Base-by-base conservation (phyloP, 768 basidiomycete genomes). In the Panellus pusillus region DNA sequence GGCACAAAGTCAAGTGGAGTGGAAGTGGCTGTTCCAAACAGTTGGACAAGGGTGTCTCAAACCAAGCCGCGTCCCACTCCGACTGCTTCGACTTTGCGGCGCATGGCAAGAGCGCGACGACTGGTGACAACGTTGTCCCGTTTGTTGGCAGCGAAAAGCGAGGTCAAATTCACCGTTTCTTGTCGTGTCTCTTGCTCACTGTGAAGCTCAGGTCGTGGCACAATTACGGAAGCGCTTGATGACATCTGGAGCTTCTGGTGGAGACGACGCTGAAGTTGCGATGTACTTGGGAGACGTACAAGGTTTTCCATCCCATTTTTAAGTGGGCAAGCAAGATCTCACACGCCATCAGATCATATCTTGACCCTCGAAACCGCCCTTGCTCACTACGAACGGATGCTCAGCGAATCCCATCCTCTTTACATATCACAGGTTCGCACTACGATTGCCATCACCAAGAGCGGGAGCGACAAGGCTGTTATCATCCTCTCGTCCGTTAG, bases 221-320 rank as follows among this genome's bases (percentile, higher is more conserved):
- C 84, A 89, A 61, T 75, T 95, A 50, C 75, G 83, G 61, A 95
- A 96, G 68, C 75, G 94, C 15, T 75, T 92, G 1, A 68, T 80
- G 48, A 80, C 67, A 57, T 66, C 67, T 28, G 72, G 66, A 19
- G 56, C 72, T 7, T 70, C 68, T 4, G 72, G 69, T 46, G 76
- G 75, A 4, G 80, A 84, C 14, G 80, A 83, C 47, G 68, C 78
- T 18, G 91, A 92, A 58, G 81, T 96, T 19, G 86, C 82, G 11
- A 89, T 93, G 3, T 93, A 96, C 66, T 82, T 95, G 72, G 91
- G 91, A 19, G 94, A 98, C 68, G 81, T 98, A 2, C 91, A 94
- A 75, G 94, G 94, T 93, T 27, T 31, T 9, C 6, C 24, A 6
- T 47, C 40, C 12, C 11, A 48, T 8, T 37, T 24, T 4, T n/a